phyloP scores from a whole-genome alignment of 1,284 basidiomycete genomes.

The Leccinum fallax region DNA sequence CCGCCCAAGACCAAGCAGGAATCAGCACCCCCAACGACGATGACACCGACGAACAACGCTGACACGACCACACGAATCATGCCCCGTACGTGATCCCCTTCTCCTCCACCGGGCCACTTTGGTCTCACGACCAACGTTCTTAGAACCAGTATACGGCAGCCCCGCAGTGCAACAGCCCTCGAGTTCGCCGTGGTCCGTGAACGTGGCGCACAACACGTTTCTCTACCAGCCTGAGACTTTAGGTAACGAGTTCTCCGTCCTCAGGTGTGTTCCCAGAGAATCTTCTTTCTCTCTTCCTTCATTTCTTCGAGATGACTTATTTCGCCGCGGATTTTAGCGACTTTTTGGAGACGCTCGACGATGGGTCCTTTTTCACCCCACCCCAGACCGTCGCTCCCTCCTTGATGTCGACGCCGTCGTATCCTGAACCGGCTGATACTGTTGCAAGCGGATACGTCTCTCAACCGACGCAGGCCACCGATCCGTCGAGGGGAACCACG shows the following conservation, averaged over 20 bases:
- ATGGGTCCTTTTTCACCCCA: constrained; percentile 67
- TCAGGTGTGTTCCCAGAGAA: constrained; percentile 58
- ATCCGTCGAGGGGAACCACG: constrained; percentile 7
- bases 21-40: constrained; percentile 12
- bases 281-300: background rate
- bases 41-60: constrained; percentile 35
- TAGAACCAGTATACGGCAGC: constrained; percentile 38
- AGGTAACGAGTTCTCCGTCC: constrained; percentile 80
- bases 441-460: constrained; percentile 16
- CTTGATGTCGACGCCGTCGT: constrained; percentile 51
- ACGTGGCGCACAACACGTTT: constrained; percentile 49
- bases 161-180: constrained; percentile 36
- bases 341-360: constrained; percentile 79
- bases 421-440: constrained; percentile 20
- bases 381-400: constrained; percentile 50
- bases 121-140: constrained; percentile 6
- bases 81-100: constrained; percentile 11
- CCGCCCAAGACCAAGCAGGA: constrained; percentile 49
- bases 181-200: constrained; percentile 54
- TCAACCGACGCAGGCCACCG: constrained; percentile 22
- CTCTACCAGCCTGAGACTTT: constrained; percentile 70
- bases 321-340: constrained; percentile 51
- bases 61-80: constrained; percentile 21
- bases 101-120: constrained; percentile 13
- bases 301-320: constrained; percentile 21